Evolutionary conservation across 805 yeast genomes (phyloP), one percentile per base, ranked within the genome.

Genomic region (Ogataea saltuana): DNA sequence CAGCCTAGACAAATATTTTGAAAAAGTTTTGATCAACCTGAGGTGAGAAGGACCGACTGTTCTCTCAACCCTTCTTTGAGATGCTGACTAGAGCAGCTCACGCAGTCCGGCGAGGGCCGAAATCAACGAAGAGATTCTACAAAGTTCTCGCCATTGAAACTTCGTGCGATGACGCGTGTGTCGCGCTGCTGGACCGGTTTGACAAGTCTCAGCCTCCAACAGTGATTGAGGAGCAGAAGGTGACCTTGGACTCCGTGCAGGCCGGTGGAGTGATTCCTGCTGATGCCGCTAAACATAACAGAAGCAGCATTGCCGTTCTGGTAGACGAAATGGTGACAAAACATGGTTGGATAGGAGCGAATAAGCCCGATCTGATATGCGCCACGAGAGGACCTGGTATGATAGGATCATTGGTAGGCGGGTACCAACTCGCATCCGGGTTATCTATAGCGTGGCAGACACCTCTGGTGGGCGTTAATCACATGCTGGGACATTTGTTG

Each of bases 381-480:
- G 96, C 84, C 4, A 93, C 99, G 0, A 69, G 96, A 51, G 99
- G 99, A 0, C 99, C 99, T 0, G 99, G 99, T 0, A 88, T 93
- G 97, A 77, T 81, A 7, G 97, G 97, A 0, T 84, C 95, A 0
- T 69, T 93, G 11, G 75, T 88, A 8, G 83, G 88, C 0, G 95
- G 97, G 1, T 69, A 85, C 18, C 93, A 86, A 56, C 65, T 88
- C 30, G 96, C 95, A 0, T 85, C 88, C 55, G 99, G 98, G 0
- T 67, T 93, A 10, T 69, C 89, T 1, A 66, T 85, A 0, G 97
- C 90, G 0, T 85, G 88, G 84, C 62, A 75, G 11, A 75, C 70
- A 6, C 97, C 97, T 0, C 56, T 88, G 15, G 69, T 93, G 2
- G 98, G 97, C 0, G 96, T 91, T 0, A 95, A 93, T 61, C 99